Conservation (phyloP, 108 stramenopile species). For the Nitzschia sp. region DNA sequence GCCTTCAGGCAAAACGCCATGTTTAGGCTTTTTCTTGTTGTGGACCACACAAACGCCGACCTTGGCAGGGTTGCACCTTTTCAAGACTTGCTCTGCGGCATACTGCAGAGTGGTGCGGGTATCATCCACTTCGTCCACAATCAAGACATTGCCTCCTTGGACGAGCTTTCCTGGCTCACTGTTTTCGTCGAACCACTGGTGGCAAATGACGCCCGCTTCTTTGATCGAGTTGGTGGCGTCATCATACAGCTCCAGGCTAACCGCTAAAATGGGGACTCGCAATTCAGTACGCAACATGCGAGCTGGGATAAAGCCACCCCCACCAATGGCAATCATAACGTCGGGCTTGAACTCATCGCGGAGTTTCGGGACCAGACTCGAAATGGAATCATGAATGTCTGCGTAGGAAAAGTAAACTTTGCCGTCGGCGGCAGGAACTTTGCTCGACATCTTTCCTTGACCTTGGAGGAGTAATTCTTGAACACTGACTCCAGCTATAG, state of each 20-base stretch:
- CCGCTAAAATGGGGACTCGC: constrained; percentile 43
- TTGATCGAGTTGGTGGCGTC: constrained; percentile 35
- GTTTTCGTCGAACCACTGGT: constrained; percentile 45
- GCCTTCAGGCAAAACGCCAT: constrained; percentile 27
- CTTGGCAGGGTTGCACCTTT: constrained; percentile 15
- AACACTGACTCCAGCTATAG: not conserved
- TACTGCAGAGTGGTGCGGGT: constrained; percentile 44
- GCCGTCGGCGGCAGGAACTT: constrained; percentile 31
- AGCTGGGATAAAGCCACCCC: constrained; percentile 51
- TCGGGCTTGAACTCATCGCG: constrained; percentile 32
- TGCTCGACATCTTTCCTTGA: constrained; percentile 5
- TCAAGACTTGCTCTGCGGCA: constrained; percentile 29
- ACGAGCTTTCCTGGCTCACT: constrained; percentile 32
- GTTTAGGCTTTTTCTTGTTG: constrained; percentile 49
- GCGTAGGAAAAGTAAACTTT: constrained; percentile 51
- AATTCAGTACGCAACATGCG: constrained; percentile 48
- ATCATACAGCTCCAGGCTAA: constrained; percentile 48
- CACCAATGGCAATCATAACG: constrained; percentile 54
- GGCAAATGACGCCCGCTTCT: constrained; percentile 16
- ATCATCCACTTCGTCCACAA: constrained; percentile 59
- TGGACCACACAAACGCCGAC: constrained; percentile 44
- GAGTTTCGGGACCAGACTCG: constrained; percentile 25
- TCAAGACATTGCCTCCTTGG: constrained; percentile 32
- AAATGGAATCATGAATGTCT: constrained; percentile 41
- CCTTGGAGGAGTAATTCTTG: not conserved